Evolutionary conservation across 306 rosid species (phyloP).

Genomic region (Quercus parvula): DNA sequence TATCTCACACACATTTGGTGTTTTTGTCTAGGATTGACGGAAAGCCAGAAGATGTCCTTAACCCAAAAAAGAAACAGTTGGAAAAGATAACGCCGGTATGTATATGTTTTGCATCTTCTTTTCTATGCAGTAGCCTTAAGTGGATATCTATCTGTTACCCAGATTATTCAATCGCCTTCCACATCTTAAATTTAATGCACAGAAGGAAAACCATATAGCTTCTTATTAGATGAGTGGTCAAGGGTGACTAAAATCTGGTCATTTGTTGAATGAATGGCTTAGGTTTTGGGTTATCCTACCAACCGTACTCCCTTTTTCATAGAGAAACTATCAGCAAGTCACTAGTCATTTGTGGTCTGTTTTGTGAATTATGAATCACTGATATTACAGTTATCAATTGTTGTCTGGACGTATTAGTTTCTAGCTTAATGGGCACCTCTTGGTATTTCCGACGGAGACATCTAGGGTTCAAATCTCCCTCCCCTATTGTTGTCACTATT

Average conservation of each 20-base stretch:
- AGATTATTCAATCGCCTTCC: not conserved
- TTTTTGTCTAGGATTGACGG: constrained; percentile 69
- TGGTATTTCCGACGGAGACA: no score
- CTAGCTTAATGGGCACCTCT: no score
- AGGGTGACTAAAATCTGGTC: no score
- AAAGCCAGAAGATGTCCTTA: constrained; percentile 95
- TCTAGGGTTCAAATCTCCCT: no score
- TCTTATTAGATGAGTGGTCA: not conserved
- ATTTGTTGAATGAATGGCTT: not conserved
- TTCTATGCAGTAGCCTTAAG: not conserved
- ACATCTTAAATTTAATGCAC: not conserved
- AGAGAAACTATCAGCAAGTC: not conserved
- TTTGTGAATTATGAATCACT: not conserved
- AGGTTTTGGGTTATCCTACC: not conserved
- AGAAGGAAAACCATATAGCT: not conserved
- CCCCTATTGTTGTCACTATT: no score
- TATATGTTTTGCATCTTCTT: not conserved
- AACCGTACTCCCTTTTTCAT: not conserved
- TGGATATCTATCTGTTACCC: not conserved
- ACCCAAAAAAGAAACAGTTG: constrained; percentile 96
- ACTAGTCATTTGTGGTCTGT: not conserved
- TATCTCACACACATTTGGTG: constrained; percentile 11
- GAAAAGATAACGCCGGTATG: constrained; percentile 94
- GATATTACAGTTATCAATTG: not conserved
- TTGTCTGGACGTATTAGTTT: not conserved